phyloP scores from a whole-genome alignment of 345 rosid genomes.

The Erodium maritimum region DNA sequence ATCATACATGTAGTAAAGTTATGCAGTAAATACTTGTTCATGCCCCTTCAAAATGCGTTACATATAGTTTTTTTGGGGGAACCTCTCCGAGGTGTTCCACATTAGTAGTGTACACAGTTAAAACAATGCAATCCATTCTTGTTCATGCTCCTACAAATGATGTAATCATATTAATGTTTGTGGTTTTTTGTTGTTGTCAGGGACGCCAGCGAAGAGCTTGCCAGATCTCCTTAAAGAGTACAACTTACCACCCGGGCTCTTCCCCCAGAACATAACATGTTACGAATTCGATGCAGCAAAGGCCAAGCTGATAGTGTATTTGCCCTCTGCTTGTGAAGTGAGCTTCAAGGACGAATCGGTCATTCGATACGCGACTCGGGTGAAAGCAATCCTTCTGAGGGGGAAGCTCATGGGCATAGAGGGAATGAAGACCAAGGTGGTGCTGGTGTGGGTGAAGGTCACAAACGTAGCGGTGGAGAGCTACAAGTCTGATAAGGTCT shows the following conservation, averaged over 20 bases:
- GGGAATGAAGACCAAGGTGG: slow-evolving; percentile 94
- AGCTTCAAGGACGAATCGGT: slow-evolving; percentile 77
- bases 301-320: slow-evolving; percentile 67
- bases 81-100: too few relatives aligned
- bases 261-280: slow-evolving; percentile 74
- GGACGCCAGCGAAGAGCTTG: slow-evolving; percentile 65
- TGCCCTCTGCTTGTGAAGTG: slow-evolving; percentile 67
- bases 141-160: too few relatives aligned
- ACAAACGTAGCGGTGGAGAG: slow-evolving; percentile 60
- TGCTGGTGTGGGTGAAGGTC: slow-evolving; percentile 85
- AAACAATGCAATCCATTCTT: too few relatives aligned
- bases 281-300: slow-evolving; percentile 84
- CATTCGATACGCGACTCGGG: slow-evolving; percentile 71
- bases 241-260: slow-evolving; percentile 82
- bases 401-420: slow-evolving; percentile 75
- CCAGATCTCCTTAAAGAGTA: slow-evolving; percentile 83
- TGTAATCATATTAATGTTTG: too few relatives aligned
- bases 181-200: slow-evolving; percentile 18
- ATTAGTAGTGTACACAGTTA: too few relatives aligned
- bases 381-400: slow-evolving; percentile 57
- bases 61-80: too few relatives aligned
- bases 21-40: too few relatives aligned
- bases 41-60: too few relatives aligned
- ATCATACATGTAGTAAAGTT: too few relatives aligned
- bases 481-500: slow-evolving; percentile 78